A percentile compares a stretch with the other conserved stretches of the same genome.
Evolutionary conservation across 768 basidiomycete species (phyloP).

Genomic region (Naganishia onofrii): DNA sequence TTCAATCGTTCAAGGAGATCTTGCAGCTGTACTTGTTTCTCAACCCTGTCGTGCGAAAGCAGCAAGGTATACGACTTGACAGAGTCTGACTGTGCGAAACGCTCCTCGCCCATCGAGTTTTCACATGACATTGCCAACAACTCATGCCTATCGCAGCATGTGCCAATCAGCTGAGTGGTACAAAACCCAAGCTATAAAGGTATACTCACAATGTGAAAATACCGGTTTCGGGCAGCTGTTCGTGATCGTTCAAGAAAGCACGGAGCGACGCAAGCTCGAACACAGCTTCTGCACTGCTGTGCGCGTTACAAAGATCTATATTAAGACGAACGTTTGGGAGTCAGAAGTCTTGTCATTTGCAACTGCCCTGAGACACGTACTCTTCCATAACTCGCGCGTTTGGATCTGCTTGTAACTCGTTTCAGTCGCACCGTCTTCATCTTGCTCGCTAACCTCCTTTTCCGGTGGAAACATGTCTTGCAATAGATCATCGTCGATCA

Average conservation of each 20-base stretch:
- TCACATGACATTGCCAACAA: slow-evolving; percentile 6
- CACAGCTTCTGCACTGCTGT: background rate
- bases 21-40: background rate
- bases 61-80: background rate
- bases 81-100: background rate
- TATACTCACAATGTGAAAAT: slow-evolving; percentile 3
- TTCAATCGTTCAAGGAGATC: background rate
- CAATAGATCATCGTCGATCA: background rate
- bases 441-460: background rate
- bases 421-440: background rate
- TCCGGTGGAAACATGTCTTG: background rate
- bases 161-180: background rate
- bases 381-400: background rate
- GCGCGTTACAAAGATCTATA: background rate
- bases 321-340: background rate
- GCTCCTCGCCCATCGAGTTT: background rate
- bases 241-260: background rate
- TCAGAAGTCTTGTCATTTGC: background rate
- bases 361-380: background rate
- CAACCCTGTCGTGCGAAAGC: background rate
- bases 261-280: background rate
- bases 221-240: background rate
- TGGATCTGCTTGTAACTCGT: background rate
- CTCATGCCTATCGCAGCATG: background rate
- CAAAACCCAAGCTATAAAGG: background rate